A percentile compares a stretch with the other conserved stretches of the same genome.
Evolutionary conservation across 306 rosid species (phyloP).

Genomic region (Ammopiptanthus mongolicus): DNA sequence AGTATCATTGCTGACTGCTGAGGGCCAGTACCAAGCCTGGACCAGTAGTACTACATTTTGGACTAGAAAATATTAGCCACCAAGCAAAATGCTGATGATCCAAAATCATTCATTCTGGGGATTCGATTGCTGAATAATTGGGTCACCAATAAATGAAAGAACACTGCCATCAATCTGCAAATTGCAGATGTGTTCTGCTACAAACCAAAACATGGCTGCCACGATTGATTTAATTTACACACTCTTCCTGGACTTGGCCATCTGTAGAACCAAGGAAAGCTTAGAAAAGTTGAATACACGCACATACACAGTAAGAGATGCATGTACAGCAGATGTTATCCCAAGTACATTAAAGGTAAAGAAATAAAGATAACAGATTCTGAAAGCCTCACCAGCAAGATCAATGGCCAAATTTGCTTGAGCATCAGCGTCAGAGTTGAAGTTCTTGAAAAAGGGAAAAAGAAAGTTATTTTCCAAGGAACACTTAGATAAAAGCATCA

Average conservation of each 20-base stretch:
- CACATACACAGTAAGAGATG: not conserved
- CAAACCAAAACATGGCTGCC: not conserved
- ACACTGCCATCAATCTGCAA: not conserved
- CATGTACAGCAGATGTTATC: not conserved
- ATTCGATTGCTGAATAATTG: conserved; percentile 1
- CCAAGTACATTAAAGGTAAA: not conserved
- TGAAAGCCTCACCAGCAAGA: conserved; percentile 62
- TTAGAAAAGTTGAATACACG: not conserved
- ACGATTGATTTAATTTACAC: conserved; percentile 20
- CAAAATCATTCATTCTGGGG: not conserved
- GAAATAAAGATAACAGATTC: not conserved
- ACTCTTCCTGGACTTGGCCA: conserved; percentile 68
- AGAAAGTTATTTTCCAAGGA: conserved; percentile 9
- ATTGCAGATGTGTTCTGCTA: not conserved
- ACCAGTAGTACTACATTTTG: not conserved
- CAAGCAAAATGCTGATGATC: not conserved
- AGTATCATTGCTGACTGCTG: not conserved
- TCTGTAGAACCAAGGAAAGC: conserved; percentile 43
- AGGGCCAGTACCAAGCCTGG: not conserved
- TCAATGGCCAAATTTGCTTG: conserved; percentile 76
- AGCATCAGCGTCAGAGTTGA: conserved; percentile 83
- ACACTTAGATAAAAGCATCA: not conserved
- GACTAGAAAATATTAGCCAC: not conserved
- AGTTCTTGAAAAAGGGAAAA: conserved; percentile 41
- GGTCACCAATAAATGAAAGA: conserved; percentile 18